These are phyloP conservation scores for Xylariaceae sp. DNA, from an alignment of 2,329 filamentous ascomycete species.

Conservation along the genomic window DNA sequence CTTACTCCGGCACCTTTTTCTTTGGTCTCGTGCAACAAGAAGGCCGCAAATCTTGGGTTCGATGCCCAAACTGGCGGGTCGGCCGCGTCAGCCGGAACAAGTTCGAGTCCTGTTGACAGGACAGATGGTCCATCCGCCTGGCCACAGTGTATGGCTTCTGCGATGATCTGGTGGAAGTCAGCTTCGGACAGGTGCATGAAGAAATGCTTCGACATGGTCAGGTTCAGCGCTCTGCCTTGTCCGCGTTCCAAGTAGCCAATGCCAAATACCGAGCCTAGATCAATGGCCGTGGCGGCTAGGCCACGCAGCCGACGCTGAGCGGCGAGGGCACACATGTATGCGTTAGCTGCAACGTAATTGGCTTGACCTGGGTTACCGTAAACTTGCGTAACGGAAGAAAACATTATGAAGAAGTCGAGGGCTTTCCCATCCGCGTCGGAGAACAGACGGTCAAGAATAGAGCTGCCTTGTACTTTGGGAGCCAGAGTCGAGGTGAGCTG, in stretches of 20 bases:
- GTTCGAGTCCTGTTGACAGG: conserved; percentile 9
- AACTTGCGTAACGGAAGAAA: conserved; percentile 25
- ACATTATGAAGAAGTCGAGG: conserved; percentile 35
- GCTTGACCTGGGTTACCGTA: conserved; percentile 27
- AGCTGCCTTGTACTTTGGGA: conserved; percentile 22
- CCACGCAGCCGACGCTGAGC: conserved; percentile 25
- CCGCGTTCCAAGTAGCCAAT: conserved; percentile 17
- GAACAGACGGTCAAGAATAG: conserved; percentile 2
- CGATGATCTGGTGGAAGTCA: conserved; percentile 30
- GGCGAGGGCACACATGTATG: conserved; percentile 31
- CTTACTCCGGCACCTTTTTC: background rate
- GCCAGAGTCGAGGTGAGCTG: conserved; percentile 8
- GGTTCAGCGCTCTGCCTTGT: conserved; percentile 10
- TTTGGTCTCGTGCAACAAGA: conserved; percentile 6
- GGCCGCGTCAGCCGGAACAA: conserved; percentile 4
- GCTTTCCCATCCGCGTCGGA: background rate
- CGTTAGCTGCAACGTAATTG: conserved; percentile 36
- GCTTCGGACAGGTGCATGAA: conserved; percentile 29
- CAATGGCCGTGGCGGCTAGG: conserved; percentile 29
- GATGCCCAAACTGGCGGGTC: conserved; percentile 14
- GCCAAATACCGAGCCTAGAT: conserved; percentile 32
- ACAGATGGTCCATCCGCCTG: conserved; percentile 15
- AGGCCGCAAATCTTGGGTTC: conserved; percentile 16
- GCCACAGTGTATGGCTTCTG: conserved; percentile 25
- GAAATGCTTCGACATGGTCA: conserved; percentile 17